phyloP scores from a whole-genome alignment of 257 asterid genomes.

The Salvia splendens region DNA sequence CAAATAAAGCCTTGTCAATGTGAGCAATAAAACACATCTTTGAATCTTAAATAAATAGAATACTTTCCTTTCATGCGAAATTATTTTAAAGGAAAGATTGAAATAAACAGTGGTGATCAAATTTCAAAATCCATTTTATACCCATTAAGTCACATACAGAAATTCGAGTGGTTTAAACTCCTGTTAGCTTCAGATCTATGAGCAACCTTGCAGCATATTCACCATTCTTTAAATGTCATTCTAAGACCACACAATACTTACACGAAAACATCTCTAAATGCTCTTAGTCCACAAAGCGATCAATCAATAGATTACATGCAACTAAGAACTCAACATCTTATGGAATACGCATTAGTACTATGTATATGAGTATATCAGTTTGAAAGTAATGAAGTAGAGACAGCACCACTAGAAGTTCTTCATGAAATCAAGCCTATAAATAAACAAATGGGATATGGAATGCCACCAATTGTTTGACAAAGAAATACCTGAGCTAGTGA shows the following conservation, averaged over 20 bases:
- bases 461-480: background rate
- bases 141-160: background rate
- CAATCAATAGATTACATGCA: constrained; percentile 1
- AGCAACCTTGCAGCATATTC: constrained; percentile 1
- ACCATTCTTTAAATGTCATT: background rate
- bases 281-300: constrained; percentile 13
- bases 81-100: background rate
- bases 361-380: constrained; percentile 16
- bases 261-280: background rate
- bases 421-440: constrained; percentile 16
- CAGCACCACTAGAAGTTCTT: constrained; percentile 16
- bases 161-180: background rate
- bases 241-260: background rate
- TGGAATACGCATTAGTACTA: background rate
- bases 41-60: background rate
- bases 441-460: background rate
- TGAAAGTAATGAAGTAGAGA: background rate
- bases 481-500: constrained; percentile 80
- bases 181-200: constrained; percentile 24
- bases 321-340: background rate
- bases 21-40: constrained; percentile 6
- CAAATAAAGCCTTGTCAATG: background rate
- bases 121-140: background rate
- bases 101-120: background rate
- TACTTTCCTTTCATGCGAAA: background rate